These are phyloP conservation scores for Akanthomyces muscarius DNA, from an alignment of 2,329 filamentous ascomycete genomes.

Conservation along the genomic window DNA sequence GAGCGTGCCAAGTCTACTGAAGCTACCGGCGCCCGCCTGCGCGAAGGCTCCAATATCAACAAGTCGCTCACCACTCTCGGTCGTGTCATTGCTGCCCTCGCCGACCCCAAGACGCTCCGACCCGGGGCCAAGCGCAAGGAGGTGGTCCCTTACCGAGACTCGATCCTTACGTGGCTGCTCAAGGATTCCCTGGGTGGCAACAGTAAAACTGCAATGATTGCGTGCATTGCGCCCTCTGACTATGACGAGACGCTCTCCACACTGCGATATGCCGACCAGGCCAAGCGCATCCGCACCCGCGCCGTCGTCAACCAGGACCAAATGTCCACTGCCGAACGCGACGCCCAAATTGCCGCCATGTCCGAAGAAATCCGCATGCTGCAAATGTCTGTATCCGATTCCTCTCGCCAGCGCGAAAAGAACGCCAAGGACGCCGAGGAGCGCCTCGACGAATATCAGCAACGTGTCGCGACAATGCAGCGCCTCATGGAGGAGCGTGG, in stretches of 20 bases:
- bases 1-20: constrained; percentile 95
- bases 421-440: constrained; percentile 76
- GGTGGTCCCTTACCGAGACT: constrained; percentile 89
- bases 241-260: constrained; percentile 97
- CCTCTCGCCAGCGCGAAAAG: constrained; percentile 60
- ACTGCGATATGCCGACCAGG: constrained; percentile 93
- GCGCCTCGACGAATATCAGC: constrained; percentile 90
- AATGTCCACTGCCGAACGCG: constrained; percentile 85
- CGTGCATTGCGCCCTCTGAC: constrained; percentile 90
- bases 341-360: constrained; percentile 93
- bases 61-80: constrained; percentile 95
- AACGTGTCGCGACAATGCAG: constrained; percentile 84
- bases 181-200: constrained; percentile 96
- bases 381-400: constrained; percentile 70
- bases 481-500: constrained; percentile 92
- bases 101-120: constrained; percentile 59
- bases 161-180: constrained; percentile 75
- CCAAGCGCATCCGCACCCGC: constrained; percentile 92
- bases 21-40: constrained; percentile 82
- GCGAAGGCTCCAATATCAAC: constrained; percentile 98
- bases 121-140: constrained; percentile 52
- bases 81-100: constrained; percentile 89
- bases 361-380: constrained; percentile 85
- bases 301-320: constrained; percentile 95
- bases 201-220: constrained; percentile 98